Conservation (phyloP, 257 asterid genomes). For the Thymus quinquecostatus region DNA sequence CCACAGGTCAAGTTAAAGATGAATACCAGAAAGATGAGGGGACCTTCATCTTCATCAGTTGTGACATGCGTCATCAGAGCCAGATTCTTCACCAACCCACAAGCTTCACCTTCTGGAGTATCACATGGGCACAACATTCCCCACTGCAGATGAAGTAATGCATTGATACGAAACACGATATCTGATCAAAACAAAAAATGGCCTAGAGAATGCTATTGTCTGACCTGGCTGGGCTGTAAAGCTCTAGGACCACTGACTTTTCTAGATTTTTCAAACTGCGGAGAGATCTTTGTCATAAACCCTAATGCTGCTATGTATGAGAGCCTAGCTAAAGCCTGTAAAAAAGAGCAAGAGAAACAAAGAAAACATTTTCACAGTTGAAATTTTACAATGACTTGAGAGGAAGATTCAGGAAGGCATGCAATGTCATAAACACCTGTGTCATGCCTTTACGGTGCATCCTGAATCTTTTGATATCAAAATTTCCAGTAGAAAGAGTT, state of each 20-base stretch:
- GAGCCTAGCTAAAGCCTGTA: slow-evolving; percentile 73
- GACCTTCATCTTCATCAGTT: slow-evolving; percentile 90
- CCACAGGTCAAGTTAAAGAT: no score
- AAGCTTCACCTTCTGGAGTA: slow-evolving; percentile 98
- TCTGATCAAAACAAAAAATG: neutral
- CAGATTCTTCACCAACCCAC: slow-evolving; percentile 96
- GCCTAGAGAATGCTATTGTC: slow-evolving; percentile 20
- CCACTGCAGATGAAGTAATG: slow-evolving; percentile 64
- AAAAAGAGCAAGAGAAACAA: slow-evolving; percentile 21
- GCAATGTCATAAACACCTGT: slow-evolving; percentile 57
- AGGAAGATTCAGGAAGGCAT: slow-evolving; percentile 4
- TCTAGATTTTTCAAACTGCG: slow-evolving; percentile 93
- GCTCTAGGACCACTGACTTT: slow-evolving; percentile 99
- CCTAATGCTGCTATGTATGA: slow-evolving; percentile 89
- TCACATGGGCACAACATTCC: slow-evolving; percentile 99
- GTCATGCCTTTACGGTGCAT: slow-evolving; percentile 97
- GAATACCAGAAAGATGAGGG: slow-evolving; percentile 80
- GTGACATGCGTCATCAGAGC: slow-evolving; percentile 99
- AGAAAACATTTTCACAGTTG: neutral
- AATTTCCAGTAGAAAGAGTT: slow-evolving; percentile 93
- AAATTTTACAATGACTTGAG: slow-evolving; percentile 2
- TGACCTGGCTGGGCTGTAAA: slow-evolving; percentile 96
- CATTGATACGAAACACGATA: slow-evolving; percentile 21
- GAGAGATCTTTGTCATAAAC: slow-evolving; percentile 80
- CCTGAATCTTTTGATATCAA: slow-evolving; percentile 84